Evolutionary conservation across 139 green algal species (phyloP), one percentile per base, ranked within the genome.

Genomic region (Closterium sp.): DNA sequence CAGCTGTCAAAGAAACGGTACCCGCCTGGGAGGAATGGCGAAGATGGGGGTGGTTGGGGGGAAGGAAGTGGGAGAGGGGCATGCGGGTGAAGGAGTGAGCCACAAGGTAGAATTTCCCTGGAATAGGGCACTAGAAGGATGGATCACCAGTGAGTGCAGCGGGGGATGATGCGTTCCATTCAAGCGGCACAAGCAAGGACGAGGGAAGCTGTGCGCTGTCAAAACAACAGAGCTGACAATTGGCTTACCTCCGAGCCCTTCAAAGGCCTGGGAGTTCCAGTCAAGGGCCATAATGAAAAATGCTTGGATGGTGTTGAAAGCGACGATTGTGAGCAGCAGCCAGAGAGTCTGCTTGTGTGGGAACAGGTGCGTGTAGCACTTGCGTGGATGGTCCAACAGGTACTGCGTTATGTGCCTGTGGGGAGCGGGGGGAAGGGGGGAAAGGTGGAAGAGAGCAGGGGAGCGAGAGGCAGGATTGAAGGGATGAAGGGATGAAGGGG

Each of bases 321-420:
- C 1, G 29, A 94, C 34, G 27, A 94, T 85, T 4, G 89, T 91
- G 86, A 91, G 32, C 22, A 93, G 24, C 31, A 93, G 86, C 90
- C 90, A 93, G 10, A 92, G 31, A 6, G 90, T 92, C 30, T 93
- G 90, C 22, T 29, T 70, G 42, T 73, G 45, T 11, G 90, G 90
- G 30, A 92, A 93, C 2, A 93, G 34, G 28, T 93, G 86, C 13
- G 90, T 93, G 90, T 73, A 93, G 32, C 90, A 93, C 70, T 93
- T 93, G n/a, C 90, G 86, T 13, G 90, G 90, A 17, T 93, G 90
- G 86, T 93, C 90, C 86, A 93, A 17, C 24, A 93, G 87, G 31
- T 93, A 93, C 24, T 92, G 30, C 1, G 70, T 87, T 87, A 62
- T 86, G 38, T 90, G 27, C 88, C 70, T 90, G 70, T 32, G 88